A percentile compares a stretch with the other conserved stretches of the same genome.
These are phyloP conservation scores for Myxozyma monticola DNA, from an alignment of 805 yeast species.

Conservation along the genomic window DNA sequence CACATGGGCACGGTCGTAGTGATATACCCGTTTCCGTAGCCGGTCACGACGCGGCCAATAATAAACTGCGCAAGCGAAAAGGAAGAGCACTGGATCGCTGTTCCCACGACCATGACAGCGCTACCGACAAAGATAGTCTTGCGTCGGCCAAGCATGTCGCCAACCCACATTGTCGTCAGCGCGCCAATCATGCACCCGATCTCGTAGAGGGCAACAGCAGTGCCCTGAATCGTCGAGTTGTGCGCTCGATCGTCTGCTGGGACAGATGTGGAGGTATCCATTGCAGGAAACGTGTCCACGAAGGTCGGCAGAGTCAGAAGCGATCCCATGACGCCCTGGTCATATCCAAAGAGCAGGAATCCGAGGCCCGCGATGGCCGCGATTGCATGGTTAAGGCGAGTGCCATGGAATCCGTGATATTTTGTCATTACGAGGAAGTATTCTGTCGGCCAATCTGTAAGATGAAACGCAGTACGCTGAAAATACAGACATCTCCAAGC, in stretches of 20 bases:
- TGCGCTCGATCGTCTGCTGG: background rate
- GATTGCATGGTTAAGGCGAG: slow-evolving; percentile 48
- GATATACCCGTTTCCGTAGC: slow-evolving; percentile 73
- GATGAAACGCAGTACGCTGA: too few relatives aligned
- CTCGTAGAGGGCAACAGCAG: slow-evolving; percentile 51
- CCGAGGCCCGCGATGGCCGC: slow-evolving; percentile 65
- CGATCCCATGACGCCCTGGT: slow-evolving; percentile 71
- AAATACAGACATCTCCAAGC: too few relatives aligned
- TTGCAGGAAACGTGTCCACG: slow-evolving; percentile 13
- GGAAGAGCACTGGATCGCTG: slow-evolving; percentile 56
- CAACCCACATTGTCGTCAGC: slow-evolving; percentile 56
- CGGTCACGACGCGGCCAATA: slow-evolving; percentile 69
- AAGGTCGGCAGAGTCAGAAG: slow-evolving; percentile 18
- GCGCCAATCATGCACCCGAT: slow-evolving; percentile 79
- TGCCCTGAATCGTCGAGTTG: slow-evolving; percentile 22
- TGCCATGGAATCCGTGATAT: slow-evolving; percentile 54
- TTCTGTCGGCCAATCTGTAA: too few relatives aligned
- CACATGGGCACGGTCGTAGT: slow-evolving; percentile 79
- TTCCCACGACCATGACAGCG: slow-evolving; percentile 57
- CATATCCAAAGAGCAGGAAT: slow-evolving; percentile 71
- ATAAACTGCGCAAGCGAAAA: slow-evolving; percentile 68
- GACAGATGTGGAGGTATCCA: background rate
- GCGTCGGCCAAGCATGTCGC: slow-evolving; percentile 67
- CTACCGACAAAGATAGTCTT: slow-evolving; percentile 59
- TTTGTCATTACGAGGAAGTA: too few relatives aligned